Evolutionary conservation across 73 alveolate genomes (phyloP).

Genomic region (Tetrahymena thermophila): DNA sequence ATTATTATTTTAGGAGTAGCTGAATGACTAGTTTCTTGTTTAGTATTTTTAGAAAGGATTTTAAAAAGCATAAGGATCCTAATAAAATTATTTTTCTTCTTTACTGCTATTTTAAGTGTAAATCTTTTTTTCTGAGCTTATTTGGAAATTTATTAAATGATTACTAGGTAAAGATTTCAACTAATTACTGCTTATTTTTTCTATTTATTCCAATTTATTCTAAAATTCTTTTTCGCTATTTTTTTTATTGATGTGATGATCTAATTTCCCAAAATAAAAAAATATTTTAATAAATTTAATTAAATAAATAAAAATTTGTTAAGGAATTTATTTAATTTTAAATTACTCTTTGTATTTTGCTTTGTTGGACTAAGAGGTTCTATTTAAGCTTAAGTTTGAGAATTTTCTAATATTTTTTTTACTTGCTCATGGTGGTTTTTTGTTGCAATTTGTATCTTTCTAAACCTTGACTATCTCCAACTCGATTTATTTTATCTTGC

Average conservation of each 20-base stretch:
- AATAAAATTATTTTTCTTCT: background rate
- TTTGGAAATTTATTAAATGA: background rate
- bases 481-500: background rate
- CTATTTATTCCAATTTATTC: background rate
- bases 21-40: background rate
- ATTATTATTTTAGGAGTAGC: background rate
- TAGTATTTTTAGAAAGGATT: background rate
- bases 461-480: background rate
- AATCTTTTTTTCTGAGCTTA: background rate
- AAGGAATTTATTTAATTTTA: background rate
- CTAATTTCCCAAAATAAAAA: background rate
- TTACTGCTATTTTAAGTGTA: background rate
- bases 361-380: background rate
- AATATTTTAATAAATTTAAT: no score
- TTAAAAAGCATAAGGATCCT: background rate
- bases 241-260: no score
- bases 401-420: background rate
- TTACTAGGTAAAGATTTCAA: background rate
- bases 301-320: no score
- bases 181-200: background rate
- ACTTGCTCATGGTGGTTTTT: background rate
- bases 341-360: background rate
- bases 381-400: background rate
- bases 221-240: background rate
- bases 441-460: background rate